A percentile compares a stretch with the other conserved stretches of the same genome.
Conservation (phyloP, 495 filamentous ascomycete species). For the Penicillium pancosmium region DNA sequence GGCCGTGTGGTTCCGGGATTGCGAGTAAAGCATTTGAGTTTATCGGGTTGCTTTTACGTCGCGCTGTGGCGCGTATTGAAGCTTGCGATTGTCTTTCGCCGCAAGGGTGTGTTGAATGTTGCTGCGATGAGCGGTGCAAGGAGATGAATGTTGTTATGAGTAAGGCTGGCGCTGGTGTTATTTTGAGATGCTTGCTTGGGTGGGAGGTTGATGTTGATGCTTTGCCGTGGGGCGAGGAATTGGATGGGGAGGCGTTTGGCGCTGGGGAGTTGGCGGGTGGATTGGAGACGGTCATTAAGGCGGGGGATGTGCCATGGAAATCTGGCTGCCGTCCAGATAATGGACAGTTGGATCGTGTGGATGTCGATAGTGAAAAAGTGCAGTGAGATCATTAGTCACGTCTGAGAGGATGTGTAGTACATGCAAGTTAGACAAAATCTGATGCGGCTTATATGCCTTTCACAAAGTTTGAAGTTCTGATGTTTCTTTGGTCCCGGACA, state of each 20-base stretch:
- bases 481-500: too few species aligned
- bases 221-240: conserved; percentile 78
- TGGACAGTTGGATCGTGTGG: conserved; percentile 20
- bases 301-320: conserved; percentile 61
- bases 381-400: neutral
- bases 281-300: conserved; percentile 81
- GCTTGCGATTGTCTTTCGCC: conserved; percentile 63
- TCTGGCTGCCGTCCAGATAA: conserved; percentile 32
- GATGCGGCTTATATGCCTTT: neutral
- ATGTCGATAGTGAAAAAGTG: conserved; percentile 1
- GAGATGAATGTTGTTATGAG: conserved; percentile 92
- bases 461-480: too few species aligned
- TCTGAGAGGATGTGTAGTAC: neutral
- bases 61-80: conserved; percentile 78
- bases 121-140: conserved; percentile 81
- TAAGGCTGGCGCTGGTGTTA: conserved; percentile 82
- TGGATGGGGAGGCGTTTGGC: conserved; percentile 26
- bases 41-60: conserved; percentile 72
- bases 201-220: conserved; percentile 73
- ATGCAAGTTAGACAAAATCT: neutral
- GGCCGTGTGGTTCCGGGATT: conserved; percentile 79
- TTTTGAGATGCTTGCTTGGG: conserved; percentile 74
- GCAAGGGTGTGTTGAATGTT: conserved; percentile 86
- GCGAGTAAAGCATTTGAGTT: conserved; percentile 93
- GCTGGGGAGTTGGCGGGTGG: conserved; percentile 62